Evolutionary conservation across 352 stramenopile genomes (phyloP), one percentile per base, ranked within the genome.

Genomic region (Achlya hypogyna): DNA sequence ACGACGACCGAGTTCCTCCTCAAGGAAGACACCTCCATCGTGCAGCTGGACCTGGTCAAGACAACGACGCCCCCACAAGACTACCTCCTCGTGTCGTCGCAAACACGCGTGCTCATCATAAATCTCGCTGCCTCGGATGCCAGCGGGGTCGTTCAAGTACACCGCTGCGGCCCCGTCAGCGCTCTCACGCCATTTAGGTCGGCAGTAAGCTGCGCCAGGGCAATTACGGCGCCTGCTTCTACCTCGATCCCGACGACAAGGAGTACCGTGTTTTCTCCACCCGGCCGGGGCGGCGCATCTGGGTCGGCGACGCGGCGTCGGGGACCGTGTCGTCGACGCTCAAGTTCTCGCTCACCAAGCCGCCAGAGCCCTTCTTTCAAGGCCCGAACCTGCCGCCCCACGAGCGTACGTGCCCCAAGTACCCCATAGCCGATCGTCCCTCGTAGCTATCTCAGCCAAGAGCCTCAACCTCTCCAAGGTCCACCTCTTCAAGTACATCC

Each of bases 21-120:
- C 0, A 92, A 93, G 51, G 86, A 95, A 70, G 82, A 95, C 56
- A 91, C 83, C 0, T 84, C 82, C 0, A 88, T 95, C 56, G 86
- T 95, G 10, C 86, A 94, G 78, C 82, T 86, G 29, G 9, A 69
- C 31, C 63, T 67, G 5, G 14, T 71, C 65, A 87, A 42, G 71
- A 72, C 4, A 86, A 83, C 59, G 81, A 78, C 42, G 69, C 74
- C 0, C 69, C 65, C 4, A 74, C 79, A n/a, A 1, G 84, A 88
- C 43, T 84, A 92, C 27, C 71, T 95, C 20, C 78, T 95, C 69
- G 86, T 95, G 47, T 93, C 86, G 38, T 95, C 86, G 8, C 86
- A 93, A 60, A 64, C 89, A 23, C 81, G 86, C 2, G 83, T 93
- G 14, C 58, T 95, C 43, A 72, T 95, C 20, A 53, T 95, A 31